phyloP scores from a whole-genome alignment of 768 basidiomycete species.

The Paxillus ammoniavirescens region DNA sequence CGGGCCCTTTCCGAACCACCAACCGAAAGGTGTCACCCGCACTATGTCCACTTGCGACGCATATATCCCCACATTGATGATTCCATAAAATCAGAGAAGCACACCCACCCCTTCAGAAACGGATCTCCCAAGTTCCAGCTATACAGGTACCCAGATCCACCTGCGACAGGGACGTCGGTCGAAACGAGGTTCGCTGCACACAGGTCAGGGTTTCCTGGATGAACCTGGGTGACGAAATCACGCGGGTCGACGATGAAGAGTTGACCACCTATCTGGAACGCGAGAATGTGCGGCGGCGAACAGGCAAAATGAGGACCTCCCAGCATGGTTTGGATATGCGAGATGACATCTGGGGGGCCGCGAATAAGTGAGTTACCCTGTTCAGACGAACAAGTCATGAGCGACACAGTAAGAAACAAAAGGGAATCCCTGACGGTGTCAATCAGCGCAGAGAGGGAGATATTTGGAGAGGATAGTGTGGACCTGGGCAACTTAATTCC shows the following conservation, averaged over 20 bases:
- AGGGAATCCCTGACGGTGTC: conserved; percentile 53
- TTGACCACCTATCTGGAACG: conserved; percentile 67
- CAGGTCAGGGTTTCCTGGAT: conserved; percentile 32
- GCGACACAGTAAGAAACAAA: not conserved
- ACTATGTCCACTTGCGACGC: conserved; percentile 2
- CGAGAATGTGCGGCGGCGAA: conserved; percentile 55
- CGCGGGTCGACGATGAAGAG: conserved; percentile 75
- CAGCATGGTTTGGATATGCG: conserved; percentile 41
- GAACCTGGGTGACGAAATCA: conserved; percentile 56
- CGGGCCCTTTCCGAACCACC: not conserved
- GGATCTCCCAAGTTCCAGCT: conserved; percentile 79
- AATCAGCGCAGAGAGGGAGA: conserved; percentile 61
- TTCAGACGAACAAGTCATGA: not conserved
- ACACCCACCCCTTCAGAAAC: conserved; percentile 67
- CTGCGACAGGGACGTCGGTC: conserved; percentile 60
- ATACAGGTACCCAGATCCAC: conserved; percentile 56
- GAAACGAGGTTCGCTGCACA: conserved; percentile 57
- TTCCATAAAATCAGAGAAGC: not conserved
- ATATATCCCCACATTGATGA: not conserved
- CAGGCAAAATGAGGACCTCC: conserved; percentile 55
- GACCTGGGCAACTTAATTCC: conserved; percentile 60
- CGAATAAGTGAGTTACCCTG: conserved; percentile 79
- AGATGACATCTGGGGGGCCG: conserved; percentile 66
- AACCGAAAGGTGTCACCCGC: not conserved
- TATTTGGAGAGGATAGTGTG: conserved; percentile 42